Conservation (phyloP, 2,329 filamentous ascomycete genomes). For the Aschersonia sp. region DNA sequence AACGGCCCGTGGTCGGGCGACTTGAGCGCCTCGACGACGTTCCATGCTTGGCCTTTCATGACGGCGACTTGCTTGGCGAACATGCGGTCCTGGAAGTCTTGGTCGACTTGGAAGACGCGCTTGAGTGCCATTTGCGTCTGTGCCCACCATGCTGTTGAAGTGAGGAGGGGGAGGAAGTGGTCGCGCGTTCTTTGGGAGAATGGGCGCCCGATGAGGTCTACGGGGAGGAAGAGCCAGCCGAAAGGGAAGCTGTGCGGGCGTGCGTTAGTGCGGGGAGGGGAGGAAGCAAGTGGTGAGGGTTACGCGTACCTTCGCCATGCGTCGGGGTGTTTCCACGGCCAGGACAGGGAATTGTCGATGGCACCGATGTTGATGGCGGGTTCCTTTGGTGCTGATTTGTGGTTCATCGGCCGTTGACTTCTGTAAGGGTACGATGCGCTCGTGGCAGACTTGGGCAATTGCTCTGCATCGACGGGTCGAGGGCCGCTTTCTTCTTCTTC, state of each 20-base stretch:
- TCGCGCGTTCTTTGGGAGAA: slow-evolving; percentile 89
- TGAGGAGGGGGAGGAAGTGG: slow-evolving; percentile 91
- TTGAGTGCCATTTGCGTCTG: slow-evolving; percentile 82
- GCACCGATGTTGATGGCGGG: slow-evolving; percentile 69
- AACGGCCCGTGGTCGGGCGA: slow-evolving; percentile 82
- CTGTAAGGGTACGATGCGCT: slow-evolving; percentile 52
- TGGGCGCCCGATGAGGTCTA: slow-evolving; percentile 88
- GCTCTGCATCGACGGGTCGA: slow-evolving; percentile 43
- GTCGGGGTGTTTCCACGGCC: slow-evolving; percentile 98
- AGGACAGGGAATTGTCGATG: slow-evolving; percentile 95
- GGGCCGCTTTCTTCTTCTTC: slow-evolving; percentile 29
- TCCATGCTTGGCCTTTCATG: slow-evolving; percentile 99
- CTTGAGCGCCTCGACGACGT: slow-evolving; percentile 95
- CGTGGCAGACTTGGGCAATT: slow-evolving; percentile 23
- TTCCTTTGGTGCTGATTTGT: slow-evolving; percentile 26
- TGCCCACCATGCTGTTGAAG: slow-evolving; percentile 92
- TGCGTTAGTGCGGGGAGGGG: neutral
- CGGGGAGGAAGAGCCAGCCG: slow-evolving; percentile 93
- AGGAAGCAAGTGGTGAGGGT: neutral
- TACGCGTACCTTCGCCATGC: slow-evolving; percentile 48
- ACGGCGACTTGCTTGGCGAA: slow-evolving; percentile 96
- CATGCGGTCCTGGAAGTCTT: slow-evolving; percentile 97
- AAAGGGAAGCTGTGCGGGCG: slow-evolving; percentile 70
- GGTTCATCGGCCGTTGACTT: slow-evolving; percentile 71
- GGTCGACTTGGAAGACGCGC: slow-evolving; percentile 77